Conservation (phyloP, 441 rosid genomes). For the Metrosideros polymorpha region DNA sequence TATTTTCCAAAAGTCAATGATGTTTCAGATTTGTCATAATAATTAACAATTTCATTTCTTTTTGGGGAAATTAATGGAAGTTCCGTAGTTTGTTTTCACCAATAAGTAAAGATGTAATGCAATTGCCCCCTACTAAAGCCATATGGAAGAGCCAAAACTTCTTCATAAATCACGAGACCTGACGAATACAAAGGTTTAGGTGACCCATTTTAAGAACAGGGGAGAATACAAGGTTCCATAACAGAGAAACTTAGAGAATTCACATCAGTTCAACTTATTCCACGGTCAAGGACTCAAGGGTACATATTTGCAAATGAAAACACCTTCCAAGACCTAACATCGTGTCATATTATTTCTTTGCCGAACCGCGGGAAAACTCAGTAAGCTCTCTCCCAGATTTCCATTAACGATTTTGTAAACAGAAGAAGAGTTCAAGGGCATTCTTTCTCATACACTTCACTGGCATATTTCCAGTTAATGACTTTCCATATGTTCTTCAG, state of each 20-base stretch:
- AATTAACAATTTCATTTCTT: neutral
- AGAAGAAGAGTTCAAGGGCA: constrained; percentile 24
- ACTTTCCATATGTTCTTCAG: constrained; percentile 92
- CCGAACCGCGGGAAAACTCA: neutral
- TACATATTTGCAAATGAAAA: neutral
- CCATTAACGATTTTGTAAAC: neutral
- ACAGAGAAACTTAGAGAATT: neutral
- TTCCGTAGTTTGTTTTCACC: neutral
- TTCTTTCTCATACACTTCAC: constrained; percentile 54
- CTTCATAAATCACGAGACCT: neutral
- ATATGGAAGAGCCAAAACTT: neutral
- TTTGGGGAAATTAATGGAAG: neutral
- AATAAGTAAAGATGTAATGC: neutral
- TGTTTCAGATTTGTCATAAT: neutral
- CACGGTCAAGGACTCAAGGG: neutral
- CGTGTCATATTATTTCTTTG: neutral
- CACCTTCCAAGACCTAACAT: neutral
- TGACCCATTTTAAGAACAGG: neutral
- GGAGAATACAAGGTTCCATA: neutral
- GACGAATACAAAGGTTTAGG: neutral
- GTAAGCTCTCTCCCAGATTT: neutral
- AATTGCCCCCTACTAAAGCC: neutral
- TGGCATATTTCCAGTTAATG: constrained; percentile 82
- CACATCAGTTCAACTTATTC: neutral
- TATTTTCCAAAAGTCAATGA: neutral